Evolutionary conservation across 148 eudicot genomes (phyloP).

Genomic region (Rhododendron vialii): DNA sequence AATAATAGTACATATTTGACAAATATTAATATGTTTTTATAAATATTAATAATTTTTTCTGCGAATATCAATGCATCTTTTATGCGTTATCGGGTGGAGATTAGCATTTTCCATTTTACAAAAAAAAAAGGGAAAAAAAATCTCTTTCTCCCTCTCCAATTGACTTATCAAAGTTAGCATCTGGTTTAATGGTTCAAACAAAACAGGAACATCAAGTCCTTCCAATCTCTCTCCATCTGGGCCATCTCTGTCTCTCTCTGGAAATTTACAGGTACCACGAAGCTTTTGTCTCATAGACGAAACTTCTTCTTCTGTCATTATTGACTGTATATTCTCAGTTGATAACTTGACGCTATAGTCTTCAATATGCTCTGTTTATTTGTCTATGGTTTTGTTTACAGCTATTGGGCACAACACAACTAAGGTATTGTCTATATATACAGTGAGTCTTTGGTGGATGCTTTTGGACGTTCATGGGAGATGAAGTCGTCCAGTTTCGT

Average conservation of each 20-base stretch:
- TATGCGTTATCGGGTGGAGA: no score
- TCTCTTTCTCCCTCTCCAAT: neutral
- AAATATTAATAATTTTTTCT: no score
- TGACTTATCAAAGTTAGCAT: neutral
- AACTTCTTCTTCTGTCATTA: neutral
- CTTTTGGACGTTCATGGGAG: neutral
- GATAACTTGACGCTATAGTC: neutral
- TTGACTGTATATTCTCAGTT: neutral
- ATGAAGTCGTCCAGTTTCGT: slow-evolving; percentile 5
- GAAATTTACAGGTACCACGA: neutral
- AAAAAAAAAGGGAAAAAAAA: no score
- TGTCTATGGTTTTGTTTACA: neutral
- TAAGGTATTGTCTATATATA: neutral
- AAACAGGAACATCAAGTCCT: neutral
- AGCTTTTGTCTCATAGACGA: neutral
- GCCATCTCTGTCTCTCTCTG: neutral
- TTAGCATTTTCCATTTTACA: no score
- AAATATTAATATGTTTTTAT: no score
- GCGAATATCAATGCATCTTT: no score
- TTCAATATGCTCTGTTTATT: neutral
- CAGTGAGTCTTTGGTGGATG: neutral
- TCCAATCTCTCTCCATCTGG: neutral
- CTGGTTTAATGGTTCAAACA: neutral
- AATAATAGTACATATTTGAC: no score
- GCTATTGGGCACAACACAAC: neutral